Evolutionary conservation across 345 rosid genomes (phyloP), one percentile per base, ranked within the genome.

Genomic region (Salix viminalis): DNA sequence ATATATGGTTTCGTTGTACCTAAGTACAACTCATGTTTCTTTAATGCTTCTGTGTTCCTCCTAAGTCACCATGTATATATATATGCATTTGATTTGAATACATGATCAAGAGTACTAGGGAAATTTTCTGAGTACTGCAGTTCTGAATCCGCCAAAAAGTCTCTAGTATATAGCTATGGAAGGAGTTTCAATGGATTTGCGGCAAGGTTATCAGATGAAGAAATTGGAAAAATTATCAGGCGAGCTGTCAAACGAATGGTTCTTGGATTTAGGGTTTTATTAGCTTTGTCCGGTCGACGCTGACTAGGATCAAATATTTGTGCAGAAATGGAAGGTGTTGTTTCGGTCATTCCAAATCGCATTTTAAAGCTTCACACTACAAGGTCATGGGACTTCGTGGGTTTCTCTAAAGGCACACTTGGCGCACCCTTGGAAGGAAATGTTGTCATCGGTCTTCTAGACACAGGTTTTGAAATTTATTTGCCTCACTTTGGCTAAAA

Each of bases 121-220:
- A 32, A 42, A 4, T 26, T 58, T 30, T 6, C 23, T 58, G 5
- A 77, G 52, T 75, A n/a, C n/a, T n/a, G 78, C 87, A 80, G 88
- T 50, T 21, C 67, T 74, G 48, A 61, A 26, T 70, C 67, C 18
- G 87, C 84, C 48, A 69, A 73, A 60, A 79, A 84, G 7, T 84
- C 84, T 13, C 74, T 81, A 18, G 61, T 87, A 66, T 77, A 84
- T 44, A 87, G 86, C 61, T 85, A 87, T 42, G 81, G 84, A 24
- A 80, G 81, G 72, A 81, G 78, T 73, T 79, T 87, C 72, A 83
- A 85, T 65, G 86, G 81, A 54, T 87, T 87, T 81, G 88, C 86
- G 30, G 88, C 90, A 23, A 84, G 70, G 66, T 50, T 84, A n/a
- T 80, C 83, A 0, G 80, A 83, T 69, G 81, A 83, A 72, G 83